Base-by-base conservation (phyloP, 1,284 basidiomycete species). In the Vanrija sp. region DNA sequence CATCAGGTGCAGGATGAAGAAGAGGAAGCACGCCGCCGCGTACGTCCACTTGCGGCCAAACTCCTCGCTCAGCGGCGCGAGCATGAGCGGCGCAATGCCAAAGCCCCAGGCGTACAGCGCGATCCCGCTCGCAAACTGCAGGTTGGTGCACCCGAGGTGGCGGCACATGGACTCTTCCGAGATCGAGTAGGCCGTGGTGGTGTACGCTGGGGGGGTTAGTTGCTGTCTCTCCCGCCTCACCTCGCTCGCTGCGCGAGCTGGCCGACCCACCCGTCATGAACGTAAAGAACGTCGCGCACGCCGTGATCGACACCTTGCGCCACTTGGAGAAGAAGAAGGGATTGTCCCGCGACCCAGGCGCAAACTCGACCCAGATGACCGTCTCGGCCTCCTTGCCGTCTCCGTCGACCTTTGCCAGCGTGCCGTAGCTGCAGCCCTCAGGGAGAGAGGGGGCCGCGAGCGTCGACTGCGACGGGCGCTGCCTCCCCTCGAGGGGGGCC, bases 31-130 rank as follows among this genome's bases (percentile, higher is more conserved):
- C 10, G 82, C 84, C 31, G 75, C 78, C 25, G 87, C 68, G 66
- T 88, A 89, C 16, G 89, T 73, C 19, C 84, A 85, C 50, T 81
- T 81, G 35, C 88, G 74, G 0, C 88, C 88, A 60, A 88, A 83
- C 66, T 89, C 88, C 67, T 89, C 88, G 55, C 85, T 86, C 57
- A 89, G 81, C 0, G 87, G 85, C 0, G 86, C 84, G 1, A 85
- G 80, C 3, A 88, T 77, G 8, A 90, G 79, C 0, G 88, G 88
- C 2, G 84, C 79, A 18, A 87, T 57, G 1, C 79, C 85, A 60
- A 88, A 89, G 0, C 87, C 87, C 62, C 56, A 75, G 5, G 82
- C 79, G 69, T 81, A 89, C 27, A 83, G 76, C 53, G 79, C 82
- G 35, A 85, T 75, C 0, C 82, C 87, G 23, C 83, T 73, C 6